Base-by-base conservation (phyloP, 129 eudicot genomes). In the Erigeron canadensis region DNA sequence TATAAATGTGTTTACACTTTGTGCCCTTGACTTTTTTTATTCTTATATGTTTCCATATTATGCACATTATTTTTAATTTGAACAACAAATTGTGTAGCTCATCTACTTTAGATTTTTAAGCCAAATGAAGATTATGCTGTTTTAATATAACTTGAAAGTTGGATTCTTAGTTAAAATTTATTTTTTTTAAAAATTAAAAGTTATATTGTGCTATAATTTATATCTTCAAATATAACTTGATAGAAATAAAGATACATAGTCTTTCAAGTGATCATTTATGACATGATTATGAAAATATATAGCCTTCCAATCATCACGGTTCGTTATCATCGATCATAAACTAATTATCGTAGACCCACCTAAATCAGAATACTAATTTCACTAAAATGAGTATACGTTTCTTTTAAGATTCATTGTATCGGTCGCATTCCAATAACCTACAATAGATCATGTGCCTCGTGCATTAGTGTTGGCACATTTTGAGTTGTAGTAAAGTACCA, bases 21-120 rank as follows among this genome's bases (percentile, higher is more conserved):
- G 40, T 61, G 62, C 58, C 80, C 64, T 9, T 43, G 54, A 23
- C 54, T 59, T 58, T 63, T 53, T 12, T n/a, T 50, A 28, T 71
- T 1, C 10, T 39, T 69, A 28, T 69, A 50, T 54, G 39, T 41
- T 8, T 42, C 1, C 12, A 57, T n/a, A 47, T 47, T 5, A 12
- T 16, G 12, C 54, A 15, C 47, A 43, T 43, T 2, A 43, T 6
- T 43, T 6, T 43, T 4, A 42, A 42, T 42, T 5, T 43, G 47
- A 28, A 28, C 34, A 28, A 28, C 34, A 28, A 28, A 28, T 2
- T 28, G 34, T 28, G 34, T 28, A 28, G 34, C 34, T 28, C 34
- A 28, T 28, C 34, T 28, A 28, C 34, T 28, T 28, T 28, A 28
- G 0, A 3, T 28, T 28, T 28, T 28, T 28, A 28, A 28, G 34